Evolutionary conservation across 768 basidiomycete genomes (phyloP), one percentile per base, ranked within the genome.

Genomic region (Filobasidium wieringae): DNA sequence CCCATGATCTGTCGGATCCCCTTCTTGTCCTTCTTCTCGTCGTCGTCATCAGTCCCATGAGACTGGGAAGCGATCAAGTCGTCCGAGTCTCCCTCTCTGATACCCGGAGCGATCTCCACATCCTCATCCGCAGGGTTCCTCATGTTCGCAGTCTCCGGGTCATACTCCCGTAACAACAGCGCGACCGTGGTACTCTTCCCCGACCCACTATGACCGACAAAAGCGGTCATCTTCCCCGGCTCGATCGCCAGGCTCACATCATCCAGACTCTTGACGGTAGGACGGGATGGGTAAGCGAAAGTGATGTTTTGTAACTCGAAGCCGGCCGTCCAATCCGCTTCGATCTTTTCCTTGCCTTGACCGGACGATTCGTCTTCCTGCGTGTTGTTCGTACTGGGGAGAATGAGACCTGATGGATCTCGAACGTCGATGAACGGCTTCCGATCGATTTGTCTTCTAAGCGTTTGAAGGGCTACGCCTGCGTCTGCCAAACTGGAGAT

Each of bases 81-180:
- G n/a, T n/a, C n/a, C n/a, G n/a, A n/a, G n/a, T n/a, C n/a, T n/a
- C n/a, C n/a, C n/a, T n/a, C n/a, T n/a, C n/a, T n/a, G n/a, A n/a
- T n/a, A n/a, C n/a, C n/a, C n/a, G n/a, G n/a, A 33, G 65, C 68
- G 36, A 26, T 41, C 2, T 62, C 64, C 32, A 58, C 54, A 19
- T 59, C 51, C 19, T 81, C 84, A 51, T 74, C 74, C 41, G 93
- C 72, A 7, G 77, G 73, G 0, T 57, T 57, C 24, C 32, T 24
- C 2, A 57, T 19, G 29, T 53, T 63, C 2, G 60, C 60, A 1
- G 65, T 61, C 6, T 52, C 55, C 0, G 91, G 91, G 63, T 91
- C 86, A 76, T 95, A 97, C 15, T 96, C 75, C 0, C 92, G 78
- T 70, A 95, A 90, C 4, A 97, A 77, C 3, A 97, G 79, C 0